Evolutionary conservation across 1,139 yeast species (phyloP).

Genomic region (Candida frijolesensis): DNA sequence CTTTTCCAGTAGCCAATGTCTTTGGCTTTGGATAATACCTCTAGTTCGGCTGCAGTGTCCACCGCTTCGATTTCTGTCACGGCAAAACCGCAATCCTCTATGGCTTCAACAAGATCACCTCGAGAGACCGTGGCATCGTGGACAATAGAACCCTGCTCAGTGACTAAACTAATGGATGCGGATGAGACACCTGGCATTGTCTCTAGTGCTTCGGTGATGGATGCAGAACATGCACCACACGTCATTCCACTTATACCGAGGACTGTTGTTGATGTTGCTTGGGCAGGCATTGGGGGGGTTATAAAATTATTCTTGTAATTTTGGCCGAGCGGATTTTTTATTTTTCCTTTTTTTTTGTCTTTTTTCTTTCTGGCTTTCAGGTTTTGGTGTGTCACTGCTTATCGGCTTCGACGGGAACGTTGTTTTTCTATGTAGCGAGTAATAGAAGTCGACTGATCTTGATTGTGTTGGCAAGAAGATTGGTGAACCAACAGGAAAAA

Average conservation of each 20-base stretch:
- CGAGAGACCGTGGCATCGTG: conserved; percentile 19
- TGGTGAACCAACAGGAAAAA: too few species aligned
- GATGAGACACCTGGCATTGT: conserved; percentile 23
- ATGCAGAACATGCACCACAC: conserved; percentile 46
- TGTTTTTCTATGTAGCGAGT: too few species aligned
- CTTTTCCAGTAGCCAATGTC: conserved; percentile 74
- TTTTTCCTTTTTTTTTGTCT: too few species aligned
- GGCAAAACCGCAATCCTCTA: conserved; percentile 46
- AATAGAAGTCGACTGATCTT: too few species aligned
- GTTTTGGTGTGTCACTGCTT: too few species aligned
- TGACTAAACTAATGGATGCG: conserved; percentile 39
- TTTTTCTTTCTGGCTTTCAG: too few species aligned
- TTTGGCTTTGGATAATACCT: conserved; percentile 63
- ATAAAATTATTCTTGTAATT: too few species aligned
- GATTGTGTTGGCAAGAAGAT: too few species aligned
- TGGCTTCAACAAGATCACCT: conserved; percentile 22
- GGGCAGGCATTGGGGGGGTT: not conserved
- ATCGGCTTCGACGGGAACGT: too few species aligned
- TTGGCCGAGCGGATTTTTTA: too few species aligned
- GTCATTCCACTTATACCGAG: conserved; percentile 33
- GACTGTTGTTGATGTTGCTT: conserved; percentile 11
- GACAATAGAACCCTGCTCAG: conserved; percentile 33
- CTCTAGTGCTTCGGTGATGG: conserved; percentile 34
- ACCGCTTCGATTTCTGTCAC: conserved; percentile 16
- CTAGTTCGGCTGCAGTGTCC: conserved; percentile 35